Conservation (phyloP, 352 stramenopile species). For the Pythium sp. region DNA sequence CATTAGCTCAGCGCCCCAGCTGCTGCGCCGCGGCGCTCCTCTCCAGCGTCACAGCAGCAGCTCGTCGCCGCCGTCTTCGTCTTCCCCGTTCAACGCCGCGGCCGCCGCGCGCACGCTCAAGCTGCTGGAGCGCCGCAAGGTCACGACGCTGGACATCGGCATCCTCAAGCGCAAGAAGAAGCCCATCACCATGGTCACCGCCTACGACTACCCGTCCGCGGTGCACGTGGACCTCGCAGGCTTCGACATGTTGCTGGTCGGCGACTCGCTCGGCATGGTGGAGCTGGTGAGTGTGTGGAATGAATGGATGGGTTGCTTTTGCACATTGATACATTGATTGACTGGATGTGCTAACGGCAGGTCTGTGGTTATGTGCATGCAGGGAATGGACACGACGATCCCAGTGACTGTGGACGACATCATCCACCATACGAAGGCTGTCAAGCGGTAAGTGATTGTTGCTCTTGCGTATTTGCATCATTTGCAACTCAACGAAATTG, state of each 20-base stretch:
- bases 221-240: slow-evolving; percentile 97
- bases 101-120: slow-evolving; percentile 70
- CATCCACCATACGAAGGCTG: slow-evolving; percentile 96
- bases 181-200: slow-evolving; percentile 99
- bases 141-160: slow-evolving; percentile 79
- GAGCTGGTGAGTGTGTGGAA: slow-evolving; percentile 88
- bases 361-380: slow-evolving; percentile 14
- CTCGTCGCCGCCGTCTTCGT: slow-evolving; percentile 12
- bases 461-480: not conserved
- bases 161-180: slow-evolving; percentile 93
- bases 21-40: slow-evolving; percentile 3
- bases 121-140: slow-evolving; percentile 81
- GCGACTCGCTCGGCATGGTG: slow-evolving; percentile 98
- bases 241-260: slow-evolving; percentile 97
- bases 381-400: slow-evolving; percentile 87
- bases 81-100: slow-evolving; percentile 40
- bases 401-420: slow-evolving; percentile 98
- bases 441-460: slow-evolving; percentile 80
- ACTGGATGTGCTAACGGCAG: not conserved
- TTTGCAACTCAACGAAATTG: not conserved
- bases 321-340: slow-evolving; percentile 8
- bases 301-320: slow-evolving; percentile 16
- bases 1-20: not conserved
- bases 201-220: slow-evolving; percentile 97
- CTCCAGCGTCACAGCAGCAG: slow-evolving; percentile 10